phyloP scores from a whole-genome alignment of 495 filamentous ascomycete genomes.

The Penicillium silybi region DNA sequence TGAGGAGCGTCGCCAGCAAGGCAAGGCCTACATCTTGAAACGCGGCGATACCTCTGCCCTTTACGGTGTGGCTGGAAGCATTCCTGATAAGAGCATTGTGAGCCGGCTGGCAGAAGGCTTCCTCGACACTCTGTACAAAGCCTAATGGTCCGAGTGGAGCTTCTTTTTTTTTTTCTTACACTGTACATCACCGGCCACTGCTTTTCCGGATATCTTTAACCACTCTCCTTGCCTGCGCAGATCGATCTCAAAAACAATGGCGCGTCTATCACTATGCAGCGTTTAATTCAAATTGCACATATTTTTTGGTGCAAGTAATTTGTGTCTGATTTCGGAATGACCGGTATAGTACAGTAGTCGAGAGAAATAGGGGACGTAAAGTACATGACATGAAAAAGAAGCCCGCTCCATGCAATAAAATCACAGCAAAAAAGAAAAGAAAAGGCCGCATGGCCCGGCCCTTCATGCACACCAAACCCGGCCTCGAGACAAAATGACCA shows the following conservation, averaged over 20 bases:
- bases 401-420: slow-evolving; percentile 42
- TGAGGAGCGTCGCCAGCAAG: slow-evolving; percentile 73
- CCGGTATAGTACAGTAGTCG: slow-evolving; percentile 36
- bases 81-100: slow-evolving; percentile 94
- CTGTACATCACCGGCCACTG: slow-evolving; percentile 11
- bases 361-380: slow-evolving; percentile 15
- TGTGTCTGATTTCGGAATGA: slow-evolving; percentile 4
- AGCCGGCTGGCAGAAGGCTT: slow-evolving; percentile 87
- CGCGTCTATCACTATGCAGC: slow-evolving; percentile 10
- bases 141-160: slow-evolving; percentile 42
- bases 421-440: slow-evolving; percentile 16
- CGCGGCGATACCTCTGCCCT: slow-evolving; percentile 75
- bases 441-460: background rate
- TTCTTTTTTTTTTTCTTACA: slow-evolving; percentile 1
- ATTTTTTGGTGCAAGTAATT: slow-evolving; percentile 7
- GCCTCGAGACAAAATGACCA: background rate
- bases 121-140: slow-evolving; percentile 94
- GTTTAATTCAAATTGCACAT: slow-evolving; percentile 24
- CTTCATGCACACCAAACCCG: background rate
- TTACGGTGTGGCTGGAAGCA: slow-evolving; percentile 91
- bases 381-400: slow-evolving; percentile 29
- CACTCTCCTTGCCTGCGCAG: background rate
- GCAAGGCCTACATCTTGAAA: slow-evolving; percentile 44
- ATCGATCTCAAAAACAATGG: slow-evolving; percentile 5
- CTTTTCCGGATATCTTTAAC: background rate